Percentiles rank a stretch among this genome's conserved stretches.
Conservation (phyloP, 306 rosid species). For the Cercis canadensis region DNA sequence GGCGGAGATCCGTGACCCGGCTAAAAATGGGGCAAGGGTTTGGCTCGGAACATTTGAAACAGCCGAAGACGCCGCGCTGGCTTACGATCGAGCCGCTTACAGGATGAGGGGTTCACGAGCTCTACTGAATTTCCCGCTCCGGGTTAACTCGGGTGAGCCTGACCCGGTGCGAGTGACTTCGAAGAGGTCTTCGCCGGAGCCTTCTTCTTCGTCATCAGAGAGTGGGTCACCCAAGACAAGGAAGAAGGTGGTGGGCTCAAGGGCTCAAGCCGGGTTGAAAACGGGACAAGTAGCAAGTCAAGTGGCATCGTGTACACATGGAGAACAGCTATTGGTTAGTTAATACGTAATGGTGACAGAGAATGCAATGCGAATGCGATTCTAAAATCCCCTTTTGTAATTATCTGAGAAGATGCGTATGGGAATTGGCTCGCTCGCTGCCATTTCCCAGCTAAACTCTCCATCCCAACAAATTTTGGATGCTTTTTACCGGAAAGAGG, state of each 20-base stretch:
- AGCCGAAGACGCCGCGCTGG: constrained; percentile 94
- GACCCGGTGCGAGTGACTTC: constrained; percentile 80
- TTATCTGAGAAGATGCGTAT: constrained; percentile 33
- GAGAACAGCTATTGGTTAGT: constrained; percentile 34
- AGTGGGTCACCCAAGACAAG: constrained; percentile 49
- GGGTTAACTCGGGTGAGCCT: constrained; percentile 86
- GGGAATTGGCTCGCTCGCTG: not conserved
- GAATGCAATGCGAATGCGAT: constrained; percentile 8
- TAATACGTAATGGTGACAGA: constrained; percentile 36
- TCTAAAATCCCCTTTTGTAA: constrained; percentile 37
- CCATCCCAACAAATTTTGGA: constrained; percentile 36
- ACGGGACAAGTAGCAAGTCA: constrained; percentile 42
- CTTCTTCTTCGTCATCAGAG: constrained; percentile 50
- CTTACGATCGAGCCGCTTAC: constrained; percentile 91
- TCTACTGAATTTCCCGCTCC: constrained; percentile 79
- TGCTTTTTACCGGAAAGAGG: not conserved
- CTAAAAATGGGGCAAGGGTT: constrained; percentile 88
- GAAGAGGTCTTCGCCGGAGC: constrained; percentile 63
- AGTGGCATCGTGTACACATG: constrained; percentile 41
- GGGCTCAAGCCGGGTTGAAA: constrained; percentile 6
- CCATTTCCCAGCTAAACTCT: not conserved
- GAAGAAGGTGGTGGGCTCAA: constrained; percentile 48
- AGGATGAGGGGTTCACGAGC: constrained; percentile 92
- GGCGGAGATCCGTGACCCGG: constrained; percentile 95
- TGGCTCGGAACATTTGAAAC: constrained; percentile 97